These are phyloP conservation scores for Zoysia matrella DNA, from an alignment of 202 grass and related monocot genomes.

Conservation along the genomic window DNA sequence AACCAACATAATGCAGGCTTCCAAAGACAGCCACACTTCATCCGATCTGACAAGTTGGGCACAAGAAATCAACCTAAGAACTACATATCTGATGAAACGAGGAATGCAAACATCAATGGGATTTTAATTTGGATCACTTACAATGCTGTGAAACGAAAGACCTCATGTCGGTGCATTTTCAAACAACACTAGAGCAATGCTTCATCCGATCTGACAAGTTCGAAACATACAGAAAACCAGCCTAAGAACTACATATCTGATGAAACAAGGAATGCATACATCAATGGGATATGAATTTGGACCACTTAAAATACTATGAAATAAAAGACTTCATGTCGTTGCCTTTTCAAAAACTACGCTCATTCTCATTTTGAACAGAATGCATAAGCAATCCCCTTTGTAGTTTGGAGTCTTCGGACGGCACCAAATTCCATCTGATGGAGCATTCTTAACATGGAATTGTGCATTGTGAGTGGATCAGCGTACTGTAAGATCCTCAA, in stretches of 20 bases:
- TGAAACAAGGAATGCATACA: too few relatives aligned
- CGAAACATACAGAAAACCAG: too few relatives aligned
- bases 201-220: too few relatives aligned
- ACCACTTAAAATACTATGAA: too few relatives aligned
- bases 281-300: not conserved
- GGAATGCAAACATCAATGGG: not conserved
- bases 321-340: too few relatives aligned
- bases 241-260: not conserved
- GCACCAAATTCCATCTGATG: not conserved
- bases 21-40: constrained; percentile 2
- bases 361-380: not conserved
- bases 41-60: not conserved
- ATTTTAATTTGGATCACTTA: constrained; percentile 24
- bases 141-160: not conserved
- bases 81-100: not conserved
- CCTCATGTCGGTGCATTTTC: too few relatives aligned
- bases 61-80: constrained; percentile 7
- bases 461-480: not conserved
- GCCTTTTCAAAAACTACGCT: not conserved
- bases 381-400: not conserved
- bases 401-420: not conserved
- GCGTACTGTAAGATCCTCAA: too few relatives aligned
- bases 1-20: not conserved
- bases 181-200: too few relatives aligned
- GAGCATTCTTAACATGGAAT: not conserved